Base-by-base conservation (phyloP, 352 stramenopile genomes). In the Phytophthora sojae region DNA sequence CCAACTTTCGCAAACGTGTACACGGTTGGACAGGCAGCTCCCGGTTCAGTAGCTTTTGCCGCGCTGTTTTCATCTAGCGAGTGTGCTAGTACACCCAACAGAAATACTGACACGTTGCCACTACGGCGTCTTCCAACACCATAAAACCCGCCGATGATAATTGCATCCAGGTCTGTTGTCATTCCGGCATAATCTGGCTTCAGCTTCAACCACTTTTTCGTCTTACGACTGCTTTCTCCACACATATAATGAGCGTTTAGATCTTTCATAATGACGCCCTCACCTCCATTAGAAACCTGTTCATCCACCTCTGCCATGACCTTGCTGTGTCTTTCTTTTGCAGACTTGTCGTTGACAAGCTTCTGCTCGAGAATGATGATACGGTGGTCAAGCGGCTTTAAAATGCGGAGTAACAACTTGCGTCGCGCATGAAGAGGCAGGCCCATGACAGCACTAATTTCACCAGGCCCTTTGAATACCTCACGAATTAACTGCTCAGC, bases 201-300 rank as follows among this genome's bases (percentile, higher is more conserved):
- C 44, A 96, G 73, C 52, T 96, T 96, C 73, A 96, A 80, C 89
- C 89, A 96, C 26, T 87, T 92, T 64, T 93, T 91, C 14, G 85
- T 79, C 69, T 89, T 89, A 3, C 88, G 80, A 62, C 86, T 92
- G 51, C 71, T 91, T 63, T 96, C 89, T 25, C 88, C 89, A 51
- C 88, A 96, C 86, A 96, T 95, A 47, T 96, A 96, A 47, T 96
- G 89, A 9, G 89, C 83, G n/a, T 93, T 93, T 19, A 94, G 49
- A 59, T 96, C 86, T 72, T 96, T 96, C 55, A 96, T 72, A 30
- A 96, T 94, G 37, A 96, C 78, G 12, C 89, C 89, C 61, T 96
- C 89, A 6, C 83, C 89, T 54, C 89, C 89, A n/a, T 89, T 92
- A 9, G 77, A 73, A 14, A 96, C 52, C 56, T 93, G 82, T 17